Evolutionary conservation across 331 rosid species (phyloP).

Genomic region (Malus hybrid): DNA sequence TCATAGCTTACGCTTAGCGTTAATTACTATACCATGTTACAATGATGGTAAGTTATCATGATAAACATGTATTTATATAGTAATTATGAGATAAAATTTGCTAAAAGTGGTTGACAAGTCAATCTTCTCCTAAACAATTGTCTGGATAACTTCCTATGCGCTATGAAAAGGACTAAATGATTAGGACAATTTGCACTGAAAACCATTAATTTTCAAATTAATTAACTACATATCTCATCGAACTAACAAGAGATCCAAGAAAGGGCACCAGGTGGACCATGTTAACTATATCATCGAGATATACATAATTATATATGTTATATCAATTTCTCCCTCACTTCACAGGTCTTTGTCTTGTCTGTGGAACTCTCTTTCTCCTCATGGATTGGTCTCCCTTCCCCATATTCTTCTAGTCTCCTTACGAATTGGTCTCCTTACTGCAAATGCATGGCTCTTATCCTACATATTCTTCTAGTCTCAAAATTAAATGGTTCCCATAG

Average conservation of each 20-base stretch:
- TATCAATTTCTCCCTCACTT: not conserved
- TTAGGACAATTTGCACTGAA: conserved; percentile 11
- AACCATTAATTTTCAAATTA: not conserved
- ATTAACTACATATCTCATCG: not conserved
- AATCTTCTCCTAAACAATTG: too few species aligned
- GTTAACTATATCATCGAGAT: not conserved
- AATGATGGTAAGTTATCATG: too few species aligned
- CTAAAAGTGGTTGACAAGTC: too few species aligned
- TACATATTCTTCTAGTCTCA: not conserved
- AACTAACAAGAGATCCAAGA: not conserved
- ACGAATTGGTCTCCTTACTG: not conserved
- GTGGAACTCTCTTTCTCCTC: not conserved
- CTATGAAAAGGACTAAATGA: not conserved
- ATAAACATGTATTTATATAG: too few species aligned
- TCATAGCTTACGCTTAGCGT: too few species aligned
- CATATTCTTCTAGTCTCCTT: not conserved
- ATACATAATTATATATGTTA: not conserved
- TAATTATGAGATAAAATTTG: too few species aligned
- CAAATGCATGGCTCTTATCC: not conserved
- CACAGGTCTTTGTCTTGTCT: not conserved
- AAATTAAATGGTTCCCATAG: not conserved
- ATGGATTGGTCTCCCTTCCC: not conserved
- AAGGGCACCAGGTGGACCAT: not conserved
- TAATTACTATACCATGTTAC: too few species aligned
- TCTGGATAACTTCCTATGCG: too few species aligned